Base-by-base conservation (phyloP, 225 moss, liverwort and hornwort species). In the Takakia lepidozioides region DNA sequence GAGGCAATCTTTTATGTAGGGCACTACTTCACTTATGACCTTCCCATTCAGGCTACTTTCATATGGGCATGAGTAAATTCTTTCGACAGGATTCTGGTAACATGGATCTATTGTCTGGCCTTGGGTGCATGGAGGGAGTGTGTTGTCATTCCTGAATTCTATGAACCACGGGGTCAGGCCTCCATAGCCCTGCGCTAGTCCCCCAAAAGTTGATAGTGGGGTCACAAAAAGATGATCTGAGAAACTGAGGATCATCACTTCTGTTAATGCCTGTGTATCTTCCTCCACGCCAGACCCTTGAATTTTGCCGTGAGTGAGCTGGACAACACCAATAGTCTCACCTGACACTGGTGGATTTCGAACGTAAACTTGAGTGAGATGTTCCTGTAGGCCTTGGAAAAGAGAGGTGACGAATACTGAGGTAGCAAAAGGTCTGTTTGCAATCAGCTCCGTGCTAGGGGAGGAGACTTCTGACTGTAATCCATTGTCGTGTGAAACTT, bases 151-250 rank as follows among this genome's bases (percentile, higher is more conserved):
- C 7, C 74, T 49, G 36, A 58, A 78, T 46, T 88, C 87, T 10
- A 88, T 57, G 55, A 78, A 81, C 59, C 74, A 84, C 2, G 87
- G 87, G 19, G 57, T 78, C 1, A 88, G 28, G 0, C 81, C 87
- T 8, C 87, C 87, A 19, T 81, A 88, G 0, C 67, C 78, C 42
- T 88, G 87, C 19, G 87, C 87, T 59, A 78, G 47, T 8, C 84
- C 84, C 25, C 87, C 84, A 43, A 81, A 88, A 1, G 87, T 88
- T n/a, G 87, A 88, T 10, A 75, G 4, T 3, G 87, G 87, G 20
- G 81, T 88, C 13, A 84, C 29, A 26, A 88, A 10, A 51, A 88
- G 42, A 25, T 74, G 64, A 25, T 88, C 87, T 0, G 81, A 81
- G 41, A 88, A 65, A 54, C 87, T 88, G 19, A 88, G 56, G 2